Conservation (phyloP, 345 rosid genomes). For the Trapa incisa region DNA sequence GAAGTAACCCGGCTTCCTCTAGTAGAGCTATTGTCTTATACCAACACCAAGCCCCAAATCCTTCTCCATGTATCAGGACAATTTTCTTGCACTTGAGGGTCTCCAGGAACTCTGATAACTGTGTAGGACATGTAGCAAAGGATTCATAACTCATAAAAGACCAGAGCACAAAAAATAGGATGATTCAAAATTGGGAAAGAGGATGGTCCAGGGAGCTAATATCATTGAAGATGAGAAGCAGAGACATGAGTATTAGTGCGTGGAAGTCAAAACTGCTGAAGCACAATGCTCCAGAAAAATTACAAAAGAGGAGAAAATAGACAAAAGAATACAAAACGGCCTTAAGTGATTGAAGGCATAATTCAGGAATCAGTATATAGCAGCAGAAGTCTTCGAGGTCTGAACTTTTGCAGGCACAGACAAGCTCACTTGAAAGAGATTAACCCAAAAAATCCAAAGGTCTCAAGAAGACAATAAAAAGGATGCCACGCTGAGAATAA, state of each 20-base stretch:
- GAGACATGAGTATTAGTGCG: too few species aligned
- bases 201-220: too few species aligned
- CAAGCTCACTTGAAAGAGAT: background rate
- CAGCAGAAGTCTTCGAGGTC: too few species aligned
- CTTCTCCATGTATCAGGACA: conserved; percentile 80
- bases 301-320: too few species aligned
- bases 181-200: background rate
- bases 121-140: background rate
- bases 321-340: too few species aligned
- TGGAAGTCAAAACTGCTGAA: too few species aligned
- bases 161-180: background rate
- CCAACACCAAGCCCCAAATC: conserved; percentile 99
- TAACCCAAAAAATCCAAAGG: background rate
- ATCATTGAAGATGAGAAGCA: too few species aligned
- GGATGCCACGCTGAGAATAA: background rate
- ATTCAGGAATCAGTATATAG: too few species aligned
- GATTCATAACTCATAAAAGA: conserved; percentile 1
- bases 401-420: too few species aligned
- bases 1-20: conserved; percentile 74
- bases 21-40: conserved; percentile 68
- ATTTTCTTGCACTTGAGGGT: conserved; percentile 45
- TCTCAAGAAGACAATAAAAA: background rate
- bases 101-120: conserved; percentile 65
- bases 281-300: too few species aligned
- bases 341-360: too few species aligned